phyloP scores from a whole-genome alignment of 768 basidiomycete genomes.

The Suillus bovinus region DNA sequence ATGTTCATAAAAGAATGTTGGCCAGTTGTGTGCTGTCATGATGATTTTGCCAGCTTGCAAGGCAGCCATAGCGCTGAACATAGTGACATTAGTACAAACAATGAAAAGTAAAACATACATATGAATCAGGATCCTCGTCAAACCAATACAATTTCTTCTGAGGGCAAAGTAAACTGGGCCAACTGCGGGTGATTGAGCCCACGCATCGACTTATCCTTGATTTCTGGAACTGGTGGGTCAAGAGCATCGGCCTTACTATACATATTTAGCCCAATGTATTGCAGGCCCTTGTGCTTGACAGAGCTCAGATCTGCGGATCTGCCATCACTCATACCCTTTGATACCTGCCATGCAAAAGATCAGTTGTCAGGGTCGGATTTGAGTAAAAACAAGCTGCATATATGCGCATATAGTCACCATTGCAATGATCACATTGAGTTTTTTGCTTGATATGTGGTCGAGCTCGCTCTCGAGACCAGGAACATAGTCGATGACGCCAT shows the following conservation, averaged over 20 bases:
- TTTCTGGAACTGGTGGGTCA: constrained; percentile 2
- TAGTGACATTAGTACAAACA: not conserved
- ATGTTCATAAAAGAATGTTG: too few species aligned
- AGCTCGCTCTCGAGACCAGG: not conserved
- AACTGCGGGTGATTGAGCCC: constrained; percentile 8
- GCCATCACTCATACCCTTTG: constrained; percentile 1
- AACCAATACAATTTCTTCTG: not conserved
- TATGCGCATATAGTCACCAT: constrained; percentile 9
- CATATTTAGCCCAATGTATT: not conserved
- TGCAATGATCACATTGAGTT: not conserved
- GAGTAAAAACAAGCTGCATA: not conserved
- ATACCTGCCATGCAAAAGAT: not conserved
- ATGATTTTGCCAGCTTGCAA: too few species aligned
- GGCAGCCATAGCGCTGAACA: constrained; percentile 1
- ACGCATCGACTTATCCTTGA: not conserved
- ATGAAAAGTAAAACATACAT: too few species aligned
- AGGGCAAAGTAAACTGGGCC: not conserved
- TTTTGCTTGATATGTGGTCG: not conserved
- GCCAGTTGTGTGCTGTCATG: too few species aligned
- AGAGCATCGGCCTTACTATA: not conserved
- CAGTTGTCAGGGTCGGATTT: not conserved
- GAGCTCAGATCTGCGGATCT: constrained; percentile 4
- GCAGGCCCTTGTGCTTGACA: constrained; percentile 5
- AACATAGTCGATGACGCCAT: not conserved
- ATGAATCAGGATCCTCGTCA: constrained; percentile 3